A percentile compares a stretch with the other conserved stretches of the same genome.
Conservation (phyloP, 495 filamentous ascomycete genomes). For the Haplographium delicatum region DNA sequence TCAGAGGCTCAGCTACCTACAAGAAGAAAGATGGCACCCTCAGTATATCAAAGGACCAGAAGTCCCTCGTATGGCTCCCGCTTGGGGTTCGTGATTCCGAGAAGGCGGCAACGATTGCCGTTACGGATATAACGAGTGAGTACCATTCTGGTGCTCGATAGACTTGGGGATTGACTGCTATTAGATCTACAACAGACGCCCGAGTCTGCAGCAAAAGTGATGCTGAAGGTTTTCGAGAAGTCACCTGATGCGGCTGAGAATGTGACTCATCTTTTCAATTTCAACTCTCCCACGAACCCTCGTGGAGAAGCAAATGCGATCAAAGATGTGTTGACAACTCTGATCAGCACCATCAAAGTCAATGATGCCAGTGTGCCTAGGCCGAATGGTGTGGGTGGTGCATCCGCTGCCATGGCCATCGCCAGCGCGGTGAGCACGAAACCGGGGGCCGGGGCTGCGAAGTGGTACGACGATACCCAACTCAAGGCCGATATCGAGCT, state of each 20-base stretch:
- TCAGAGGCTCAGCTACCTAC: slow-evolving; percentile 70
- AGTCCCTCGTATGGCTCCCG: slow-evolving; percentile 76
- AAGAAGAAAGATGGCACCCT: slow-evolving; percentile 96
- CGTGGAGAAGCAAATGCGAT: slow-evolving; percentile 78
- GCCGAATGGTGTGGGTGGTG: slow-evolving; percentile 37
- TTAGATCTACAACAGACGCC: slow-evolving; percentile 89
- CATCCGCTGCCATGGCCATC: slow-evolving; percentile 41
- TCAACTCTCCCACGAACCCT: slow-evolving; percentile 71
- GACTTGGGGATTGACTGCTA: slow-evolving; percentile 20
- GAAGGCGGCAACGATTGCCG: slow-evolving; percentile 59
- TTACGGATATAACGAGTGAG: slow-evolving; percentile 75
- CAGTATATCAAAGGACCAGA: slow-evolving; percentile 61
- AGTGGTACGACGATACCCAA: slow-evolving; percentile 70
- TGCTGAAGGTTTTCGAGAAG: slow-evolving; percentile 80
- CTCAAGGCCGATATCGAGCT: slow-evolving; percentile 70
- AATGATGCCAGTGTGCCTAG: slow-evolving; percentile 38
- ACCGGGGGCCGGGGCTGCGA: slow-evolving; percentile 38
- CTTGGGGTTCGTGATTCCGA: slow-evolving; percentile 46
- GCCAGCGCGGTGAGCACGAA: slow-evolving; percentile 42
- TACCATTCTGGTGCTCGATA: background rate
- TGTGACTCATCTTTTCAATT: slow-evolving; percentile 75
- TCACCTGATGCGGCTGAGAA: slow-evolving; percentile 48
- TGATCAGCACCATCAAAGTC: slow-evolving; percentile 65
- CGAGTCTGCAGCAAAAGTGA: slow-evolving; percentile 73
- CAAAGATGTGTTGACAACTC: slow-evolving; percentile 71